Conservation (phyloP, 1,284 basidiomycete species). For the Cerrena zonata region DNA sequence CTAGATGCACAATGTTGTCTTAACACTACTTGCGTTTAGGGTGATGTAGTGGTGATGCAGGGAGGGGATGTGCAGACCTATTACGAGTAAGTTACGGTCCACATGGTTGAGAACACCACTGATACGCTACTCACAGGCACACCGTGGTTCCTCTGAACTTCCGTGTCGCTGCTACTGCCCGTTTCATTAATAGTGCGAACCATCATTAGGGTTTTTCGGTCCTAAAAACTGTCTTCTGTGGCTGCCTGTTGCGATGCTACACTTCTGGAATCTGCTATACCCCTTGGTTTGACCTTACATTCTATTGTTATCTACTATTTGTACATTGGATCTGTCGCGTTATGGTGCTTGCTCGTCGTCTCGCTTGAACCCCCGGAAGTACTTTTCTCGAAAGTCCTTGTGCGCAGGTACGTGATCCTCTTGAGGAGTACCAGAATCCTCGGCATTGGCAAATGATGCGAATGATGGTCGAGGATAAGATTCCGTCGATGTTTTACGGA, state of each 20-base stretch:
- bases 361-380: conserved; percentile 71
- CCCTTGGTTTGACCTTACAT: not conserved
- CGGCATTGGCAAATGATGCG: conserved; percentile 22
- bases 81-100: conserved; percentile 53
- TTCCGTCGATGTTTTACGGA: conserved; percentile 62
- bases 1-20: not conserved
- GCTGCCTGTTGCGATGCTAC: too few species aligned
- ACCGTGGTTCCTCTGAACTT: conserved; percentile 47
- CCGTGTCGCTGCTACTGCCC: conserved; percentile 50
- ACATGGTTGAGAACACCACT: not conserved
- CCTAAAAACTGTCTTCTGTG: too few species aligned
- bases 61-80: conserved; percentile 57
- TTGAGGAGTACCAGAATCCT: conserved; percentile 15
- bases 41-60: conserved; percentile 72
- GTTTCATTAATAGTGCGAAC: conserved; percentile 32
- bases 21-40: conserved; percentile 34
- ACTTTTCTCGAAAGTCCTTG: conserved; percentile 74
- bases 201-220: not conserved
- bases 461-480: conserved; percentile 51
- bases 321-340: not conserved
- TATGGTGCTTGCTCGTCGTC: not conserved
- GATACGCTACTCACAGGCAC: conserved; percentile 35
- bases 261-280: too few species aligned
- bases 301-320: not conserved
- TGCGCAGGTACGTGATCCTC: conserved; percentile 59